Base-by-base conservation (phyloP, 768 basidiomycete genomes). In the Auricularia cornea region DNA sequence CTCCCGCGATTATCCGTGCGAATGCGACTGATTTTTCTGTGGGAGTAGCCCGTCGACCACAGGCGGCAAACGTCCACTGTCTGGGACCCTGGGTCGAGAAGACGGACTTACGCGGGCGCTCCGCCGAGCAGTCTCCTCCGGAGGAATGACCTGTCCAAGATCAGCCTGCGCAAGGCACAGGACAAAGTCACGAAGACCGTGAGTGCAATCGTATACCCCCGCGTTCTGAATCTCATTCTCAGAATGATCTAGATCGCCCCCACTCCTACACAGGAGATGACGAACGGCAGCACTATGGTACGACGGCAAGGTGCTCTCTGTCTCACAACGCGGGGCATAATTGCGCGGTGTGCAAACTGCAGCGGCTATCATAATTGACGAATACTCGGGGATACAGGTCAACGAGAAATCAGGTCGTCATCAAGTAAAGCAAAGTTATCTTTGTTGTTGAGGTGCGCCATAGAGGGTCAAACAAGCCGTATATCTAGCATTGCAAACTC, bases 331-430 rank as follows among this genome's bases (percentile, higher is more conserved):
- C 59, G 88, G 85, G 0, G 72, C 79, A 28, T 88, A 0, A 70
- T 68, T 3, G 70, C 81, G 8, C 89, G 89, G 0, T 79, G 84
- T 73, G n/a, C n/a, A n/a, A 88, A 90, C 62, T n/a, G n/a, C n/a
- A n/a, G 75, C 81, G 3, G 90, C 87, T 0, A 80, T 88, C 33
- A 72, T 92, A 16, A 72, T 92, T 64, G 88, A 92, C 73, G 92
- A 91, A 74, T 90, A 81, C 73, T 88, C 83, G 67, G 90, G 90
- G 2, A 78, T 88, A 2, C 89, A 90, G 66, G 92, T 91, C 75
- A 91, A 89, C 73, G n/a, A n/a, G n/a, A n/a, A n/a, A n/a, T n/a
- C n/a, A n/a, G n/a, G n/a, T n/a, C n/a, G n/a, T n/a, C n/a, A n/a
- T n/a, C n/a, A n/a, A n/a, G n/a, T n/a, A n/a, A n/a, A n/a, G n/a